phyloP scores from a whole-genome alignment of 1,284 basidiomycete genomes.

The Ustilago loliicola region DNA sequence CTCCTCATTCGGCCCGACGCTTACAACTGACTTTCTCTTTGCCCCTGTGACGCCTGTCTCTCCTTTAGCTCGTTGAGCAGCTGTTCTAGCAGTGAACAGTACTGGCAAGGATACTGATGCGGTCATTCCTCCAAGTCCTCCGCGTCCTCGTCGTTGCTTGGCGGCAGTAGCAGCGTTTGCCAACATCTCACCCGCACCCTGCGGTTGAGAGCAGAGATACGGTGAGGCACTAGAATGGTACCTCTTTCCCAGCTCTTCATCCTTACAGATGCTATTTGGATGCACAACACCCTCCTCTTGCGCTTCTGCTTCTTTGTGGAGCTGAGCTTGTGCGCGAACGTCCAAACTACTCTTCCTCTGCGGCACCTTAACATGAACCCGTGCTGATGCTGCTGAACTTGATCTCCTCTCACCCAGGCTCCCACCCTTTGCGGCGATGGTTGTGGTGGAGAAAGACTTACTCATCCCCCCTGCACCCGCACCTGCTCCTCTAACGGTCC shows the following conservation, averaged over 20 bases:
- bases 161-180: conserved; percentile 14
- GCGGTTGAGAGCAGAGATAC: conserved; percentile 1
- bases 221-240: conserved; percentile 26
- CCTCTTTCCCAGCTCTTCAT: not conserved
- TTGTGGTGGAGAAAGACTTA: conserved; percentile 22
- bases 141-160: not conserved
- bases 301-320: not conserved
- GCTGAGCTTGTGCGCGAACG: conserved; percentile 17
- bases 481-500: not conserved
- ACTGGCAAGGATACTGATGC: conserved; percentile 17
- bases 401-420: not conserved
- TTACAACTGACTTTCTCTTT: conserved; percentile 12
- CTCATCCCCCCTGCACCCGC: conserved; percentile 2
- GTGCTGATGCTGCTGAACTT: not conserved
- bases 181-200: conserved; percentile 1
- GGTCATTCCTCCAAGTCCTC: not conserved
- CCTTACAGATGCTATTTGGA: conserved; percentile 25
- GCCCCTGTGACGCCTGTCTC: not conserved
- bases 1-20: conserved; percentile 3
- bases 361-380: conserved; percentile 18
- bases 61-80: conserved; percentile 17
- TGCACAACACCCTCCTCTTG: not conserved
- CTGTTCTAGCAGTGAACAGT: conserved; percentile 33
- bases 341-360: conserved; percentile 38
- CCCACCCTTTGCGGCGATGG: not conserved